Evolutionary conservation across 192 early-diverging fungal genomes (phyloP).

Genomic region (Pilobolus umbonatus): DNA sequence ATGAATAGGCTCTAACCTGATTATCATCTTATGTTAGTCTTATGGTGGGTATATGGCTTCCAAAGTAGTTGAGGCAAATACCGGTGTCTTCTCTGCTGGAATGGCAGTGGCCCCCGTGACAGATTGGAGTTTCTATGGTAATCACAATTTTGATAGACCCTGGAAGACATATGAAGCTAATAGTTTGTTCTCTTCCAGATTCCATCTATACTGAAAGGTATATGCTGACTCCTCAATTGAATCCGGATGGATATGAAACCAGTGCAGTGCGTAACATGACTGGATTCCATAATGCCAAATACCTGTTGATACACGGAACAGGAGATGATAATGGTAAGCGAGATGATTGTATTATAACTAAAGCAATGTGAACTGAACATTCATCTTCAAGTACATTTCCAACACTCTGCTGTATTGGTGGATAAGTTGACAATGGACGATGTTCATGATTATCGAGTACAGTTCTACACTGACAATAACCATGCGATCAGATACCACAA

Average conservation of each 20-base stretch:
- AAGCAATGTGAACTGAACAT: not conserved
- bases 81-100: conserved; percentile 78
- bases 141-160: not conserved
- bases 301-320: conserved; percentile 87
- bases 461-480: conserved; percentile 87
- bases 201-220: conserved; percentile 96
- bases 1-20: not conserved
- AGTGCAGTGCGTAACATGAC: conserved; percentile 76
- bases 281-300: conserved; percentile 76
- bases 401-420: conserved; percentile 81
- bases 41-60: conserved; percentile 90
- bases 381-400: conserved; percentile 72
- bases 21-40: conserved; percentile 40
- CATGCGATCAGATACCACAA: conserved; percentile 80
- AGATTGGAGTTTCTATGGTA: conserved; percentile 72
- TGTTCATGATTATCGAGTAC: conserved; percentile 78
- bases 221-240: conserved; percentile 84
- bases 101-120: conserved; percentile 98
- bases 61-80: conserved; percentile 82
- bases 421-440: conserved; percentile 68
- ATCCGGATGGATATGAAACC: conserved; percentile 70
- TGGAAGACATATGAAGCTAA: not conserved
- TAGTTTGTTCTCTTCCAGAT: conserved; percentile 40
- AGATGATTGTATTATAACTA: not conserved
- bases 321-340: conserved; percentile 75